These are phyloP conservation scores for Tieghemostelium lacteum DNA, from an alignment of 78 protist species.

Conservation along the genomic window DNA sequence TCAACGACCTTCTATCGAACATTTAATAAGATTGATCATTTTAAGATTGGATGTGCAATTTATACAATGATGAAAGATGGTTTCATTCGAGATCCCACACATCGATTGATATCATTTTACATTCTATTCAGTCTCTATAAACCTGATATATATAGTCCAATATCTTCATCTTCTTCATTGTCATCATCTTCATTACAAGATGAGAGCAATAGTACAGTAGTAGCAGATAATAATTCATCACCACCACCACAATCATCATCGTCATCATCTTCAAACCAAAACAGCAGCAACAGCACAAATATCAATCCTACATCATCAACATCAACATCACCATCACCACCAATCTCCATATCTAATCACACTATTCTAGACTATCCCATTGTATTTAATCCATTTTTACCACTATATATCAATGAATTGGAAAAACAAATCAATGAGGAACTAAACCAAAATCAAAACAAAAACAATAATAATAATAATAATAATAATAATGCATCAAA, in stretches of 20 bases:
- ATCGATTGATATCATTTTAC: slow-evolving; percentile 49
- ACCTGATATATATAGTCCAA: not conserved
- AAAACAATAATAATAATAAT: not conserved
- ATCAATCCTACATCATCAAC: not conserved
- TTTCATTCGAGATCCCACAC: slow-evolving; percentile 53
- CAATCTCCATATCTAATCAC: no score
- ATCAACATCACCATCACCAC: not conserved
- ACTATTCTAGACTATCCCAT: slow-evolving; percentile 40
- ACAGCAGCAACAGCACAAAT: not conserved
- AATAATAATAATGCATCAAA: slow-evolving; percentile 17
- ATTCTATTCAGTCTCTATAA: slow-evolving; percentile 61
- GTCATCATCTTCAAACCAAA: not conserved
- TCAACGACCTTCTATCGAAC: slow-evolving; percentile 73
- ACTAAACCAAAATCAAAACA: not conserved
- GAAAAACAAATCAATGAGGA: slow-evolving; percentile 38
- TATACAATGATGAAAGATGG: slow-evolving; percentile 72
- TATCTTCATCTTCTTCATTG: slow-evolving; percentile 27
- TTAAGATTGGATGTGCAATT: slow-evolving; percentile 67
- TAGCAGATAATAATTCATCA: not conserved
- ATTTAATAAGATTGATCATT: slow-evolving; percentile 63
- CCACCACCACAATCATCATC: slow-evolving; percentile 1
- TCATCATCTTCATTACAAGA: not conserved
- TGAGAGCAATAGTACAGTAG: not conserved
- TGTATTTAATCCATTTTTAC: slow-evolving; percentile 60
- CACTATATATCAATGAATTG: slow-evolving; percentile 62